Base-by-base conservation (phyloP, 805 yeast species). In the Priceomyces castillae region DNA sequence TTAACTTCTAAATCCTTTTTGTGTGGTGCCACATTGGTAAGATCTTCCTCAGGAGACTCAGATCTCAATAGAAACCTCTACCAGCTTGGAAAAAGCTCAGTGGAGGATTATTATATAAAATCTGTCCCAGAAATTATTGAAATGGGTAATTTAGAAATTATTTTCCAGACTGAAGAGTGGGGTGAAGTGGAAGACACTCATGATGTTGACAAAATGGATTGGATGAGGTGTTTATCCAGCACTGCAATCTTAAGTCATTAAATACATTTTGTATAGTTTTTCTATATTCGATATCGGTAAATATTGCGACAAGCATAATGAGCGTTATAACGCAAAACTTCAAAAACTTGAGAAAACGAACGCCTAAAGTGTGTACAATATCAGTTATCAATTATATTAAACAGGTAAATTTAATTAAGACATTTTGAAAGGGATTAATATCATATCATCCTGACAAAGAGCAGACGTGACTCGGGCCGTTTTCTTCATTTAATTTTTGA, bases 171-270 rank as follows among this genome's bases (percentile, higher is more conserved):
- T 28, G 81, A 80, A 17, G 77, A 82, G 57, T 94, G 99, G 99
- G 99, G 99, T 25, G 97, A 92, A 64, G 98, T 92, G 18, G 98
- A 94, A 67, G 99, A 94, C 58, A 89, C 98, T 2, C 99, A 94
- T 60, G 99, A 94, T 62, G 97, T 94, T n/a, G 95, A 88, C 56
- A 84, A 85, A 62, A 95, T 83, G 31, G 97, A 94, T 54, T 75
- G 95, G 54, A 74, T 88, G 56, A 81, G 97, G 64, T 81, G 82
- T 56, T 75, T 94, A 37, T 82, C 92, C 28, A 78, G 89, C 51
- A 90, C 96, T 22, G 85, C 90, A 3, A 56, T 71, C 30, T 22
- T 41, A 16, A 14, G 41, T 18, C 41, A 41, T 22, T 41, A 15
- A 37, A 23, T 23, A 23, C 10, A 19, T 5, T n/a, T 28, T n/a